Base-by-base conservation (phyloP, 129 eudicot species). In the Daucus carota region DNA sequence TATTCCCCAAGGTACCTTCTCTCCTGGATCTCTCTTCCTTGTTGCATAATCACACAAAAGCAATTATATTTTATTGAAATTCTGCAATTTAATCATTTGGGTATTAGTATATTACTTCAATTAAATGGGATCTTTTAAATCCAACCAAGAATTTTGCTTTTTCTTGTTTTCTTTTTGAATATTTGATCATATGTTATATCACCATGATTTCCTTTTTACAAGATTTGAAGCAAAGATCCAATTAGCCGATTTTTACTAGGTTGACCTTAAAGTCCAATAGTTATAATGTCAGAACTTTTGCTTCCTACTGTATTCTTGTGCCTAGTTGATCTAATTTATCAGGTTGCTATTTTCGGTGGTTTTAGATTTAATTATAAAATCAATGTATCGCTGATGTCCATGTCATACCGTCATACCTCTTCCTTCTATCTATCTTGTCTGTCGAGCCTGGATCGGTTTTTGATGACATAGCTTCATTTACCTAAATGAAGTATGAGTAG, bases 1-100 rank as follows among this genome's bases (percentile, higher is more conserved):
- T 42, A 47, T 80, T 65, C 81, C 81, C n/a, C 59, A 71, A 45
- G 87, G 87, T 80, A 79, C 20, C 6, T 6, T 38, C 9, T 70
- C 52, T 72, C 18, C 77, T 68, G 70, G 46, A 57, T 26, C 75
- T 34, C 0, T n/a, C 41, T n/a, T 76, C 40, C 40, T n/a, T n/a
- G n/a, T n/a, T 36, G 84, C 57, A 52, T 6, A n/a, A 32, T 28
- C 38, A 42, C 24, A 2, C 2, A 6, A 65, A 63, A 31, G 10
- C 34, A 40, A n/a, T 45, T 54, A 8, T 54, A 7, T 14, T 8
- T 0, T 54, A 8, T n/a, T 54, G 8, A n/a, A 22, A 54, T 8
- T 1, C 3, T 22, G 29, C 62, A 24, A 57, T 57, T 1, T 1
- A 54, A 8, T 57, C 32, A 31, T 77, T 46, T 26, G 76, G 73